A percentile compares a stretch with the other conserved stretches of the same genome.
These are phyloP conservation scores for Eucalyptus albens DNA, from an alignment of 345 rosid genomes.

Conservation along the genomic window DNA sequence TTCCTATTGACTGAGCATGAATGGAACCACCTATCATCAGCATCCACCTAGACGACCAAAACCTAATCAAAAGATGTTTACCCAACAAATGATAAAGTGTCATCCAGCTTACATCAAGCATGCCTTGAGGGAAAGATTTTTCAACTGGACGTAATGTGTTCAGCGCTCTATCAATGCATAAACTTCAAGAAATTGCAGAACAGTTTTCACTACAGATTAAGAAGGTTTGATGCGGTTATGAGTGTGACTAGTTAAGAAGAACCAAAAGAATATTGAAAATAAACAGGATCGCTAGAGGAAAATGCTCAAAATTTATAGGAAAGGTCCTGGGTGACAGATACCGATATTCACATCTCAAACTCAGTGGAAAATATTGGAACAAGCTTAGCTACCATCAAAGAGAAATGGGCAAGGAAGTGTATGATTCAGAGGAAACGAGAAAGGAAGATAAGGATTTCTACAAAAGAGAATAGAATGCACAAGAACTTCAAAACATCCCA, in stretches of 20 bases:
- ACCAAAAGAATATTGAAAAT: background rate
- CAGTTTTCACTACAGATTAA: background rate
- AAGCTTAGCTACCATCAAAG: background rate
- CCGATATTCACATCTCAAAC: background rate
- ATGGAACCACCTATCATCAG: background rate
- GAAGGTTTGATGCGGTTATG: background rate
- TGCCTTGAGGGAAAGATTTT: background rate
- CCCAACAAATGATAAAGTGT: background rate
- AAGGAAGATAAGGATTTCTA: background rate
- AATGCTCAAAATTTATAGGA: background rate
- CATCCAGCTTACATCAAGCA: background rate
- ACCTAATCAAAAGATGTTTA: background rate
- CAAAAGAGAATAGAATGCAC: background rate
- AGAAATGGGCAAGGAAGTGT: background rate
- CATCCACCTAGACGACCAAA: background rate
- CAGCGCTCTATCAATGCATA: background rate
- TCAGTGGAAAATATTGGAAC: background rate
- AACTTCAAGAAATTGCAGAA: background rate
- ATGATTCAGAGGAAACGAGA: background rate
- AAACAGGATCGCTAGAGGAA: background rate
- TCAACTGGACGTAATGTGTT: background rate
- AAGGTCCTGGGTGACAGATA: background rate
- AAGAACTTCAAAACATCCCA: background rate
- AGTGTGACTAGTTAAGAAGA: background rate
- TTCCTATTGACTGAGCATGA: background rate